Percentiles rank a stretch among this genome's conserved stretches.
phyloP scores from a whole-genome alignment of 129 eudicot species.

The Mikania micrantha region DNA sequence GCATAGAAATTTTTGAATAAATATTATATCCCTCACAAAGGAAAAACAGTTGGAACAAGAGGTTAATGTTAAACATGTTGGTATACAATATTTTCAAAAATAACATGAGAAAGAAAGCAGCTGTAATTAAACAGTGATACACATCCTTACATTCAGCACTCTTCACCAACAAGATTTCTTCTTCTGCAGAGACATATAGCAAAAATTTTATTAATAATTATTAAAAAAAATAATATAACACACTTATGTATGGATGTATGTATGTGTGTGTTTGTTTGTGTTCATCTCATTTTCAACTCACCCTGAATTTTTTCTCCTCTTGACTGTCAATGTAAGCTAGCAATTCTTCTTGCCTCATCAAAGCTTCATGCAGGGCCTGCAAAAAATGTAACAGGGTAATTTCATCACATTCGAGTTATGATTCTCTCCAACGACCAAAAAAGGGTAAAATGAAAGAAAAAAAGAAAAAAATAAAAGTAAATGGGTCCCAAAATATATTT shows the following conservation, averaged over 20 bases:
- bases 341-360: conserved; percentile 94
- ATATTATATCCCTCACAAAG: not conserved
- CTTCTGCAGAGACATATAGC: conserved; percentile 52
- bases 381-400: not conserved
- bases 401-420: not conserved
- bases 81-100: too few relatives aligned
- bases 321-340: conserved; percentile 81
- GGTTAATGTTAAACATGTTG: not conserved
- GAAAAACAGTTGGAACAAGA: not conserved
- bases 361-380: conserved; percentile 91
- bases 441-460: not conserved
- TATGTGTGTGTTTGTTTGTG: not conserved
- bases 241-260: not conserved
- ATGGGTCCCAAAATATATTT: too few relatives aligned
- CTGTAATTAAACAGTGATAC: too few relatives aligned
- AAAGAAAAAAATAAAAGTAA: too few relatives aligned
- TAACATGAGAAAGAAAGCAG: too few relatives aligned
- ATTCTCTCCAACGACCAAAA: not conserved
- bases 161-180: conserved; percentile 28
- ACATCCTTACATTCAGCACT: too few relatives aligned
- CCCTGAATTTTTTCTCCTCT: conserved; percentile 66
- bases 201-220: not conserved
- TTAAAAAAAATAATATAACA: not conserved
- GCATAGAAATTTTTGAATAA: not conserved
- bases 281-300: conserved; percentile 22